These are phyloP conservation scores for Suillus plorans DNA, from an alignment of 768 basidiomycete genomes.

Conservation along the genomic window DNA sequence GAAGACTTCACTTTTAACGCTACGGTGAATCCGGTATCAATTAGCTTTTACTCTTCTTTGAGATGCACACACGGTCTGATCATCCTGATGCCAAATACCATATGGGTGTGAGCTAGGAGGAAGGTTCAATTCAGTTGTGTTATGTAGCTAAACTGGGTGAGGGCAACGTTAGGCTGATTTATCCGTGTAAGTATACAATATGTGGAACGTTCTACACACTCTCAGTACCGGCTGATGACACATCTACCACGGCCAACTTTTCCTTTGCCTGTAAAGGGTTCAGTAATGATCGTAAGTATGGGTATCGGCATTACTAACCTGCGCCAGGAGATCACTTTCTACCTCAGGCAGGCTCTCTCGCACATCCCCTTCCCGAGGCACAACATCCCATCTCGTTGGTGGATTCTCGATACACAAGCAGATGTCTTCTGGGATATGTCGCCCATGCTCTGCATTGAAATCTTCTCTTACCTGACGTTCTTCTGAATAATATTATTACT, in stretches of 20 bases:
- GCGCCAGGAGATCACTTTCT: conserved; percentile 53
- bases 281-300: not conserved
- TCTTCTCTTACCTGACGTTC: conserved; percentile 61
- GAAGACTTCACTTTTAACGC: not conserved
- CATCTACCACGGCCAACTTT: conserved; percentile 19
- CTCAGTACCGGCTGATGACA: conserved; percentile 18
- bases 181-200: not conserved
- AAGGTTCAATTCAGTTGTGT: not conserved
- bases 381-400: conserved; percentile 72
- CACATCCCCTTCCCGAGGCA: conserved; percentile 53
- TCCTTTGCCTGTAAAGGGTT: conserved; percentile 29
- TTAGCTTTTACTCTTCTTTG: not conserved
- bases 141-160: not conserved
- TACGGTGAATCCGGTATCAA: not conserved
- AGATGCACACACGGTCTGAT: not conserved
- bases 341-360: conserved; percentile 64
- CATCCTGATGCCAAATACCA: not conserved
- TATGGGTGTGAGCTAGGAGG: not conserved
- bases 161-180: not conserved
- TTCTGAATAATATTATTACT: conserved; percentile 41
- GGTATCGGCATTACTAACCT: conserved; percentile 39
- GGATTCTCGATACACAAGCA: conserved; percentile 75
- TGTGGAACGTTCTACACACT: conserved; percentile 20
- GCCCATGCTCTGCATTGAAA: conserved; percentile 75
- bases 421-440: conserved; percentile 74